These are phyloP conservation scores for Rhodotorula taiwanensis DNA, from an alignment of 768 basidiomycete genomes.

Conservation along the genomic window DNA sequence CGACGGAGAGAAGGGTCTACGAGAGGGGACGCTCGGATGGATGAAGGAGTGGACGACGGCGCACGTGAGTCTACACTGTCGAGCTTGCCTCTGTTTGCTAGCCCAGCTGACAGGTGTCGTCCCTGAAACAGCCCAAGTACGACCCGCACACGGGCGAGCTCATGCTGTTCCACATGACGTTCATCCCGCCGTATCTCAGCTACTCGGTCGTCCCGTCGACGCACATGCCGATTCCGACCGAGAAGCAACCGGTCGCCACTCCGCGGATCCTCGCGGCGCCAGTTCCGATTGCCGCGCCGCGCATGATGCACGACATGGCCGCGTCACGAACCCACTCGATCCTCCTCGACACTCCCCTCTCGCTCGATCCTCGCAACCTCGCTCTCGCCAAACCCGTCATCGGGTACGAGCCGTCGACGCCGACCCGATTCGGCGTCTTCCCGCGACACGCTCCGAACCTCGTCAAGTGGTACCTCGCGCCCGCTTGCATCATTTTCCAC, in stretches of 20 bases:
- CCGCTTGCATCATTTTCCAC: slow-evolving; percentile 48
- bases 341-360: slow-evolving; percentile 47
- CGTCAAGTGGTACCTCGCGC: slow-evolving; percentile 42
- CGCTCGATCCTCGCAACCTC: slow-evolving; percentile 46
- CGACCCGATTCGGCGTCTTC: slow-evolving; percentile 46
- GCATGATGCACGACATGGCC: slow-evolving; percentile 49
- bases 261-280: slow-evolving; percentile 30
- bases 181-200: slow-evolving; percentile 39
- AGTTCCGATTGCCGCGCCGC: slow-evolving; percentile 25
- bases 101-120: not conserved
- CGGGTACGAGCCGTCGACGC: slow-evolving; percentile 43
- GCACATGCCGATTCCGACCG: not conserved
- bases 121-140: slow-evolving; percentile 28
- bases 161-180: slow-evolving; percentile 36
- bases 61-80: slow-evolving; percentile 11
- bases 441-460: slow-evolving; percentile 41
- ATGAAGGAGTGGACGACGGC: slow-evolving; percentile 38
- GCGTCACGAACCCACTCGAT: slow-evolving; percentile 45
- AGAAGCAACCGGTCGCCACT: slow-evolving; percentile 3
- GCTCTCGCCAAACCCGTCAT: slow-evolving; percentile 43
- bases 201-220: slow-evolving; percentile 39
- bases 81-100: no score
- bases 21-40: slow-evolving; percentile 34
- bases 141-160: slow-evolving; percentile 41
- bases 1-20: slow-evolving; percentile 26